phyloP scores from a whole-genome alignment of 1,139 yeast genomes.

The Cylindricascospora bacillispora region DNA sequence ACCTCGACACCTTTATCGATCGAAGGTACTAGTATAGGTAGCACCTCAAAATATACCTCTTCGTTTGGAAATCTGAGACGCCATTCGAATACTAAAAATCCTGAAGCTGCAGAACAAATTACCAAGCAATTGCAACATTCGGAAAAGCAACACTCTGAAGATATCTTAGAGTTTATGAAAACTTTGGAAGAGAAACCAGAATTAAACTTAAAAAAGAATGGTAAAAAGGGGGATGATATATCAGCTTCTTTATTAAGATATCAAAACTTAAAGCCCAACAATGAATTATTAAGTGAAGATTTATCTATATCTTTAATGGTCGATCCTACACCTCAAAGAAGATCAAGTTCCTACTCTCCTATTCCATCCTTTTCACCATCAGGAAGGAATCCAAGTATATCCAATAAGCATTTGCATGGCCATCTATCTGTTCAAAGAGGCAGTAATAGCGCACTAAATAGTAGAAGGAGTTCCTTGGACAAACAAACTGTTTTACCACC shows the following conservation, averaged over 20 bases:
- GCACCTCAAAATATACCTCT: slow-evolving; percentile 29
- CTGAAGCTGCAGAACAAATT: slow-evolving; percentile 21
- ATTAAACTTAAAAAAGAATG: slow-evolving; percentile 35
- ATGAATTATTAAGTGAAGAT: slow-evolving; percentile 32
- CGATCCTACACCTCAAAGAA: slow-evolving; percentile 20
- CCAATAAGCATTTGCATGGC: slow-evolving; percentile 32
- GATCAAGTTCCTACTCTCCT: slow-evolving; percentile 19
- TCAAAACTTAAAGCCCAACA: slow-evolving; percentile 35
- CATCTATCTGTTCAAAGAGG: slow-evolving; percentile 14
- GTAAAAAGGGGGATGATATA: slow-evolving; percentile 10
- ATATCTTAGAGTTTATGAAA: slow-evolving; percentile 57
- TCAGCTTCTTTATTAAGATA: slow-evolving; percentile 33
- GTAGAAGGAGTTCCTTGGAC: slow-evolving; percentile 15
- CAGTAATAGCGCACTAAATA: slow-evolving; percentile 4
- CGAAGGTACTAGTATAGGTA: slow-evolving; percentile 27
- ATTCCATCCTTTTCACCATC: slow-evolving; percentile 25
- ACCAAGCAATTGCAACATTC: slow-evolving; percentile 7
- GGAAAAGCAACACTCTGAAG: slow-evolving; percentile 9
- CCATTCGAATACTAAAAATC: slow-evolving; percentile 27
- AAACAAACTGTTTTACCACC: slow-evolving; percentile 9
- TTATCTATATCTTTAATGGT: slow-evolving; percentile 27
- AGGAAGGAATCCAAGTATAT: slow-evolving; percentile 31
- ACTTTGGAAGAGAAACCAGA: slow-evolving; percentile 65
- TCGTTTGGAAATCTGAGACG: slow-evolving; percentile 29
- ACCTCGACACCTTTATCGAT: no score